phyloP scores from a whole-genome alignment of 2,329 filamentous ascomycete species.

The Colletotrichum trifolii region DNA sequence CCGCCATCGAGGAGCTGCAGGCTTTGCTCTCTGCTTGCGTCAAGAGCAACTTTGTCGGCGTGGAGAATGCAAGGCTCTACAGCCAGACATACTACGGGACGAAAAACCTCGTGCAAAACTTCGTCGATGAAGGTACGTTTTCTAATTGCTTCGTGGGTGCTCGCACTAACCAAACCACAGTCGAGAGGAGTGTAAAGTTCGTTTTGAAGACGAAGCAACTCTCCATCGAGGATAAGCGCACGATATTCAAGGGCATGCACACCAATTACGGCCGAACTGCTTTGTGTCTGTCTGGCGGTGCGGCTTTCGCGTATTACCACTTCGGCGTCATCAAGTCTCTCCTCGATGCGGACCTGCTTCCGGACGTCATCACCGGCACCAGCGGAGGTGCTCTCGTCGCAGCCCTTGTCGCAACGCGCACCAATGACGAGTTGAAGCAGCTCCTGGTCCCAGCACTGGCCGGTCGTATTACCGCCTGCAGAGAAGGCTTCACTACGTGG shows the following conservation, averaged over 20 bases:
- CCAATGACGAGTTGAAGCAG: conserved; percentile 88
- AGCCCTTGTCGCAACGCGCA: conserved; percentile 86
- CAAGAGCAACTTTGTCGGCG: conserved; percentile 96
- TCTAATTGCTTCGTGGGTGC: conserved; percentile 13
- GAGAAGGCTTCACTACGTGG: conserved; percentile 82
- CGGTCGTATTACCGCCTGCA: conserved; percentile 84
- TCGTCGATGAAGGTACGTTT: conserved; percentile 80
- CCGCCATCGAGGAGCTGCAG: conserved; percentile 77
- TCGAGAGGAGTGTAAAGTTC: conserved; percentile 74
- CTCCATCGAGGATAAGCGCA: conserved; percentile 77
- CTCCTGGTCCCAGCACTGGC: conserved; percentile 90
- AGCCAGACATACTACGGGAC: conserved; percentile 98
- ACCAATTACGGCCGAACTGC: conserved; percentile 94
- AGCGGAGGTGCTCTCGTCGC: conserved; percentile 94
- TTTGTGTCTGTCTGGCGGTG: conserved; percentile 91
- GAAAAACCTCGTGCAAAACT: conserved; percentile 92
- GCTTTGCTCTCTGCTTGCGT: conserved; percentile 87
- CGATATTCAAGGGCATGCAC: conserved; percentile 86
- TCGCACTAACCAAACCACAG: conserved; percentile 50
- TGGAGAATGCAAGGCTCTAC: conserved; percentile 94
- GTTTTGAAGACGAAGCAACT: conserved; percentile 76
- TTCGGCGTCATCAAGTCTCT: conserved; percentile 92
- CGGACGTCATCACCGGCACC: conserved; percentile 95
- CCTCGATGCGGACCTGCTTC: conserved; percentile 85
- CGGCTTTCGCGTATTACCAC: conserved; percentile 96